Conservation (phyloP, 176 grass and related monocot genomes). For the Aegilops longissima region DNA sequence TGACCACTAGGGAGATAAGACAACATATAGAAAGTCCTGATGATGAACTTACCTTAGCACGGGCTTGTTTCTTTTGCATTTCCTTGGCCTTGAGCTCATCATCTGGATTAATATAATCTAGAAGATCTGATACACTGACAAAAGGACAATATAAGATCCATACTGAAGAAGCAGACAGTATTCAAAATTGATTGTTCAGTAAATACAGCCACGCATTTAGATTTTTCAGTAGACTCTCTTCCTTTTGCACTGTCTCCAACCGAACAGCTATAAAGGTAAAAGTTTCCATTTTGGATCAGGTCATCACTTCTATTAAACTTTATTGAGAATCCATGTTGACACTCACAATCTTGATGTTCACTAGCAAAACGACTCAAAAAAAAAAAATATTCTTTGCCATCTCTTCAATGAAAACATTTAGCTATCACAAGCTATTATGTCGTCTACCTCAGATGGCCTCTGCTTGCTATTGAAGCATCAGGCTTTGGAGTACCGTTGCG, state of each 20-base stretch:
- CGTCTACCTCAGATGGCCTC: conserved; percentile 93
- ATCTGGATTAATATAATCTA: conserved; percentile 98
- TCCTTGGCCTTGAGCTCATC: conserved; percentile 90
- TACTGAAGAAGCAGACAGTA: conserved; percentile 22
- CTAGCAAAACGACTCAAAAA: conserved; percentile 17
- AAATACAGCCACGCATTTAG: conserved; percentile 1
- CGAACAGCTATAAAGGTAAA: not conserved
- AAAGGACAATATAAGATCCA: conserved; percentile 36
- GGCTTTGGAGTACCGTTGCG: conserved; percentile 98
- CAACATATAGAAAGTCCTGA: conserved; percentile 12
- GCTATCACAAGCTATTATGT: conserved; percentile 14
- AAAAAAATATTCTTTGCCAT: not conserved
- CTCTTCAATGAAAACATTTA: conserved; percentile 33
- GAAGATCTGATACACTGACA: conserved; percentile 93
- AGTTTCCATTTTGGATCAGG: conserved; percentile 25
- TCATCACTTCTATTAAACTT: conserved; percentile 23
- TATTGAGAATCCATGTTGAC: not conserved
- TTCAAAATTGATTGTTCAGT: conserved; percentile 7
- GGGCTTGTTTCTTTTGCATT: conserved; percentile 93
- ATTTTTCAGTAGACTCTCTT: not conserved
- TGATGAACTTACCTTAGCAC: conserved; percentile 70
- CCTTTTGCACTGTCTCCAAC: not conserved
- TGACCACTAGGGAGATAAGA: conserved; percentile 27
- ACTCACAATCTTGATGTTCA: conserved; percentile 10
- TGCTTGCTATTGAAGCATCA: conserved; percentile 98